A percentile compares a stretch with the other conserved stretches of the same genome.
phyloP scores from a whole-genome alignment of 2,329 filamentous ascomycete genomes.

The Sodiomyces alkalinus region DNA sequence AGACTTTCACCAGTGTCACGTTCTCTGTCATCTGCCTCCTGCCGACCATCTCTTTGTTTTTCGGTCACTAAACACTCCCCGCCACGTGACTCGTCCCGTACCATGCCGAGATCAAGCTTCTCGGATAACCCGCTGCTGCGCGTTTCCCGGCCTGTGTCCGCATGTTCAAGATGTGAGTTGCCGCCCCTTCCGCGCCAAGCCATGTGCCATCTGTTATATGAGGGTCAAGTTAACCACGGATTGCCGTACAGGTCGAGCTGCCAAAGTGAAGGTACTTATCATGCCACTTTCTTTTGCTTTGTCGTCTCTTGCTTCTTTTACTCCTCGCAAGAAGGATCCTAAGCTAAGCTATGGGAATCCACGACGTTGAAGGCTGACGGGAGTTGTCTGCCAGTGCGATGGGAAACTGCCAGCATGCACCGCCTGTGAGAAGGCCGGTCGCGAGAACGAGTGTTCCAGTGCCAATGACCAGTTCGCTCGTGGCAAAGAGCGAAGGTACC shows the following conservation, averaged over 20 bases:
- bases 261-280: conserved; percentile 73
- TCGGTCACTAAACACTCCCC: no score
- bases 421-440: conserved; percentile 83
- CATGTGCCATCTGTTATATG: conserved; percentile 5
- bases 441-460: conserved; percentile 75
- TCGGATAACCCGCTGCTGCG: conserved; percentile 45
- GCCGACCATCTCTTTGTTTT: no score
- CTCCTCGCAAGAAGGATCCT: background rate
- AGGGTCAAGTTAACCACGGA: conserved; percentile 4
- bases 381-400: conserved; percentile 52
- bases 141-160: conserved; percentile 66
- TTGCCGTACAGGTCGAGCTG: conserved; percentile 48
- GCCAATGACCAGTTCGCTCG: conserved; percentile 92
- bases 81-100: no score
- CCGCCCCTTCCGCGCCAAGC: conserved; percentile 1
- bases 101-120: conserved; percentile 33
- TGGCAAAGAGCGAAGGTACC: conserved; percentile 78
- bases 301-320: background rate
- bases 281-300: background rate
- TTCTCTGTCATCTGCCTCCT: no score
- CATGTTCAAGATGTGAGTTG: conserved; percentile 56
- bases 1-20: no score
- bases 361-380: background rate
- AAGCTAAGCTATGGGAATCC: conserved; percentile 1
- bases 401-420: conserved; percentile 91